These are phyloP conservation scores for Teratosphaeria zuluensis DNA, from an alignment of 2,329 filamentous ascomycete genomes.

Conservation along the genomic window DNA sequence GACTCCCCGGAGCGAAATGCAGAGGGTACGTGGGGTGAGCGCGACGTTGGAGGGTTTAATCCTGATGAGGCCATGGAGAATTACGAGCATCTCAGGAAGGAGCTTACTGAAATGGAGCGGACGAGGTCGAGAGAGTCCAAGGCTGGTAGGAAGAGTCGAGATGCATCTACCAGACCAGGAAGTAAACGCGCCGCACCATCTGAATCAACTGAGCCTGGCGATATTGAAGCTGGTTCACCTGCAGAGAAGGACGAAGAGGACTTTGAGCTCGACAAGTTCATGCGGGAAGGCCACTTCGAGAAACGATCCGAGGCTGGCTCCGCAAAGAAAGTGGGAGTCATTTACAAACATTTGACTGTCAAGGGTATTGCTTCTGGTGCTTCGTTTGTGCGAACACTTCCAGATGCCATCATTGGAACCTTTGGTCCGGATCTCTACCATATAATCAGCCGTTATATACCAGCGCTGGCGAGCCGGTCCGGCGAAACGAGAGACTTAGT, in stretches of 20 bases:
- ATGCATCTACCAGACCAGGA: constrained; percentile 15
- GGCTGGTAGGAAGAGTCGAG: constrained; percentile 8
- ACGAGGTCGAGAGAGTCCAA: constrained; percentile 25
- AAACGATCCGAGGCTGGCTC: constrained; percentile 58
- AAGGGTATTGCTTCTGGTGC: constrained; percentile 59
- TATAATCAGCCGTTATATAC: constrained; percentile 47
- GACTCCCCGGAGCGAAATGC: constrained; percentile 18
- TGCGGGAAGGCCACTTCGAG: constrained; percentile 66
- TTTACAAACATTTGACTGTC: constrained; percentile 68
- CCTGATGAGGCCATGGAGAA: constrained; percentile 49
- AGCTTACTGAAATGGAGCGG: constrained; percentile 46
- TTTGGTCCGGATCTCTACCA: constrained; percentile 72
- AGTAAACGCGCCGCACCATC: constrained; percentile 7
- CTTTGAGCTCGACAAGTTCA: constrained; percentile 60
- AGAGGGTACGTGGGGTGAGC: constrained; percentile 54
- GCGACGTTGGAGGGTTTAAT: constrained; percentile 46
- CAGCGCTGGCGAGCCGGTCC: constrained; percentile 39
- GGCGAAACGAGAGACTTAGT: constrained; percentile 48
- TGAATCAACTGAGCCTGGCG: constrained; percentile 12
- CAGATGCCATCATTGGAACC: constrained; percentile 64
- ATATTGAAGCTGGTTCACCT: constrained; percentile 37
- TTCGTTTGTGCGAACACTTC: constrained; percentile 61
- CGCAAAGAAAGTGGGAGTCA: constrained; percentile 66
- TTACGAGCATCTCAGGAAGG: constrained; percentile 46
- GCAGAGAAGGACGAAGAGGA: constrained; percentile 37